Percentiles rank a stretch among this genome's conserved stretches.
phyloP scores from a whole-genome alignment of 768 basidiomycete genomes.

The Kwoniella bestiolae region DNA sequence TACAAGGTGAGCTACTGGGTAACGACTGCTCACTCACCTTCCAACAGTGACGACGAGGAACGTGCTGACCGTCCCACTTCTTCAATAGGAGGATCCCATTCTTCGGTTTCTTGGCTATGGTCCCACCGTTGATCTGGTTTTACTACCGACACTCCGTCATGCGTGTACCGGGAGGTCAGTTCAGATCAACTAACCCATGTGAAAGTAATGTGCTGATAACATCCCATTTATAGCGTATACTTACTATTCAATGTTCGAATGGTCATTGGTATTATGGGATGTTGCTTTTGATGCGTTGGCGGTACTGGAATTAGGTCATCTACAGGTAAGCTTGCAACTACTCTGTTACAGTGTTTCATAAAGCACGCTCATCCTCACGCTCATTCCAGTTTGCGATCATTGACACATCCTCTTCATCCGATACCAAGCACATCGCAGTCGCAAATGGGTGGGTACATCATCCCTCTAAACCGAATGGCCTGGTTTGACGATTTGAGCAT shows the following conservation, averaged over 20 bases:
- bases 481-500: slow-evolving; percentile 3
- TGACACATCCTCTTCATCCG: slow-evolving; percentile 11
- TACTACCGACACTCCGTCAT: slow-evolving; percentile 85
- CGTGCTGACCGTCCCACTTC: no score
- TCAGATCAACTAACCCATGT: no score
- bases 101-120: slow-evolving; percentile 68
- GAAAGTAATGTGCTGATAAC: no score
- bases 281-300: slow-evolving; percentile 51
- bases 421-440: not conserved
- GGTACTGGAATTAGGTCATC: slow-evolving; percentile 33
- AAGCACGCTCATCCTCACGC: not conserved
- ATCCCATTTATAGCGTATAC: slow-evolving; percentile 71
- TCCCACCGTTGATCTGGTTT: slow-evolving; percentile 78
- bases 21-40: no score
- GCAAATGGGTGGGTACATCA: slow-evolving; percentile 21
- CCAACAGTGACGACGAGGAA: no score
- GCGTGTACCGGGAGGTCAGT: slow-evolving; percentile 73
- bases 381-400: slow-evolving; percentile 29
- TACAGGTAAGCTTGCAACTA: slow-evolving; percentile 35
- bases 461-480: not conserved
- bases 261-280: slow-evolving; percentile 61
- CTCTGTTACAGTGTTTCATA: not conserved
- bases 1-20: slow-evolving; percentile 28
- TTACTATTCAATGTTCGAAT: slow-evolving; percentile 82
- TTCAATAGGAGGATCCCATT: slow-evolving; percentile 60